Base-by-base conservation (phyloP, 2,329 filamentous ascomycete genomes). In the Paraphoma sp. region DNA sequence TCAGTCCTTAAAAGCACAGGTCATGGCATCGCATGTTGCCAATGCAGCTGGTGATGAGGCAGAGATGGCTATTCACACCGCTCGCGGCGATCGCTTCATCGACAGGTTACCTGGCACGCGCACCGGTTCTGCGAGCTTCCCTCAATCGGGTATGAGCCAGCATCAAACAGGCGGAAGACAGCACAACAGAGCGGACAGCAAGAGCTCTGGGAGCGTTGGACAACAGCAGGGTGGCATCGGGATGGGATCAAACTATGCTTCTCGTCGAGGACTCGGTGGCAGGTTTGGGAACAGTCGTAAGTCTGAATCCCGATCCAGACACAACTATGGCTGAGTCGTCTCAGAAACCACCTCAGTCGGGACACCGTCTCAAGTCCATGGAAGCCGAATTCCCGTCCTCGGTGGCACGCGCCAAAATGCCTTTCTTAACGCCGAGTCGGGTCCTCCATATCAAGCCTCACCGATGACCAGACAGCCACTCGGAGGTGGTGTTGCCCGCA, bases 1-100 rank as follows among this genome's bases (percentile, higher is more conserved):
- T 64, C 81, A 84, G 45, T 68, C 80, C 11, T 74, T 87, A 41
- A 88, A 87, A 67, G 79, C 81, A 29, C 82, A 83, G 56, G 80
- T 84, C 10, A 82, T 85, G 76, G 77, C 78, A 31, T 80, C 81
- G 2, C 80, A 84, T 11, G 81, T 87, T 55, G 82, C 84, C 52
- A 77, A 77, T 16, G 84, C 85, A 6, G 85, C 84, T 17, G 83
- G 82, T 2, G 80, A 86, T 48, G 73, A 77, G 51, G 76, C 70
- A 18, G 72, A 75, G 42, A 56, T 64, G 8, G 62, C 74, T 2
- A 41, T 76, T 3, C 65, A 73, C 8, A 63, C 63, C 28, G 66
- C 60, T 28, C 63, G 65, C 7, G 62, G 63, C n/a, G 70, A 75
- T 43, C 69, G 66, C 7, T 71, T 66, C 58, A 62, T 73, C 18